Percentiles rank a stretch among this genome's conserved stretches.
Conservation (phyloP, 805 yeast genomes). For the Monosporozyma aquatica region DNA sequence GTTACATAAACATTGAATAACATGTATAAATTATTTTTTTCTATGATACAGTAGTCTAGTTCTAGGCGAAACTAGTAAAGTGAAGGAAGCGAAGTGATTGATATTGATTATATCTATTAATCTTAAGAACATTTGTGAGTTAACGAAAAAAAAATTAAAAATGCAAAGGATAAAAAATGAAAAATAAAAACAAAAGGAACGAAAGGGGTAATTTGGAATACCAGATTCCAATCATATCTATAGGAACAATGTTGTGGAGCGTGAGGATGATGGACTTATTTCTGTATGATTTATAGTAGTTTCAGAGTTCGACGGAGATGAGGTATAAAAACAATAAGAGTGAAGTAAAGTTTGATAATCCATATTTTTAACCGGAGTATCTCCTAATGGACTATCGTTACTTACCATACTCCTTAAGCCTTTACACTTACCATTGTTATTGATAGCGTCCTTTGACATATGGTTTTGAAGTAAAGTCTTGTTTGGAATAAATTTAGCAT, state of each 20-base stretch:
- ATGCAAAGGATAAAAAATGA: no score
- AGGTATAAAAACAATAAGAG: constrained; percentile 22
- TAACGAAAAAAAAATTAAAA: no score
- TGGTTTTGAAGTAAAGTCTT: background rate
- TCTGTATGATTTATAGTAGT: background rate
- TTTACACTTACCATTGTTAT: background rate
- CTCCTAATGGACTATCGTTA: background rate
- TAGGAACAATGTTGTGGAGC: background rate
- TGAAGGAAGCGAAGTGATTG: no score
- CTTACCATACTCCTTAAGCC: no score
- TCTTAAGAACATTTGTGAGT: no score
- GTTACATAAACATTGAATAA: background rate
- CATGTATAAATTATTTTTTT: background rate
- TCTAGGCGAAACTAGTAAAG: background rate
- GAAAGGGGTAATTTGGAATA: no score
- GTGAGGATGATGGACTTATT: background rate
- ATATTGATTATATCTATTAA: no score
- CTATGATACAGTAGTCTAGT: background rate
- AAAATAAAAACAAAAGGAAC: no score
- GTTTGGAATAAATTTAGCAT: background rate
- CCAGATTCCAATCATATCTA: background rate
- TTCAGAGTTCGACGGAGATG: constrained; percentile 4
- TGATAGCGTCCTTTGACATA: background rate
- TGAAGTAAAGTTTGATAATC: constrained; percentile 23
- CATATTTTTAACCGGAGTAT: constrained; percentile 8